phyloP scores from a whole-genome alignment of 257 asterid species.

The Solanum sitiens region DNA sequence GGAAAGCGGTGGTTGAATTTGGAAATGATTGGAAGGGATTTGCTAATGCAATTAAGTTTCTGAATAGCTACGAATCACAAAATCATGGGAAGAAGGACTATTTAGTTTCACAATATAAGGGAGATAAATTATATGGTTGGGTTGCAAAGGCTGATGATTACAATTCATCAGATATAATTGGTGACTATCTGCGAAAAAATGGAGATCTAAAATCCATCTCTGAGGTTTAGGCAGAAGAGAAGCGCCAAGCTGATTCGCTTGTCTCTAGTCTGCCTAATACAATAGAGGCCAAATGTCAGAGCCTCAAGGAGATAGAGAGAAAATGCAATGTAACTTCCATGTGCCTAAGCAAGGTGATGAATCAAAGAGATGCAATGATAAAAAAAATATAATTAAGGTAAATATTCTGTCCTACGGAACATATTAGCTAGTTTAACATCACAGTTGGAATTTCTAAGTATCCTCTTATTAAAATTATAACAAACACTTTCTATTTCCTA shows the following conservation, averaged over 20 bases:
- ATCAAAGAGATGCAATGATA: not conserved
- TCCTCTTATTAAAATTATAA: not conserved
- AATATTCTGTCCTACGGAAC: not conserved
- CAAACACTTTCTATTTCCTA: not conserved
- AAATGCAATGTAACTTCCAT: not conserved
- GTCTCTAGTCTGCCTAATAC: conserved; percentile 25
- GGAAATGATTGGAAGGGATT: conserved; percentile 23
- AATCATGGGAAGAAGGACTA: conserved; percentile 31
- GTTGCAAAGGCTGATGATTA: conserved; percentile 58
- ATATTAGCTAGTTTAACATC: not conserved
- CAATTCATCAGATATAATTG: conserved; percentile 22
- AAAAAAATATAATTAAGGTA: conserved; percentile 3
- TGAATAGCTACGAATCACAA: conserved; percentile 25
- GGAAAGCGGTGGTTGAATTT: conserved; percentile 39
- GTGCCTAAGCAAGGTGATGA: not conserved
- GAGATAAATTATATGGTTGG: conserved; percentile 20
- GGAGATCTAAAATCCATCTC: conserved; percentile 55
- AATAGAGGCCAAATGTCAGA: conserved; percentile 21
- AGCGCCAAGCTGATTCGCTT: conserved; percentile 33
- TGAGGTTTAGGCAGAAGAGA: conserved; percentile 34
- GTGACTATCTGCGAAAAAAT: conserved; percentile 39
- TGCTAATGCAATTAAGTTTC: conserved; percentile 31
- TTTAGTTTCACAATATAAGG: not conserved
- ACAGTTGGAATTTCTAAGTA: not conserved
- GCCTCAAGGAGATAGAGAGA: conserved; percentile 24